A percentile compares a stretch with the other conserved stretches of the same genome.
Evolutionary conservation across 2,329 filamentous ascomycete genomes (phyloP).

Genomic region (Penicillium nordicum): DNA sequence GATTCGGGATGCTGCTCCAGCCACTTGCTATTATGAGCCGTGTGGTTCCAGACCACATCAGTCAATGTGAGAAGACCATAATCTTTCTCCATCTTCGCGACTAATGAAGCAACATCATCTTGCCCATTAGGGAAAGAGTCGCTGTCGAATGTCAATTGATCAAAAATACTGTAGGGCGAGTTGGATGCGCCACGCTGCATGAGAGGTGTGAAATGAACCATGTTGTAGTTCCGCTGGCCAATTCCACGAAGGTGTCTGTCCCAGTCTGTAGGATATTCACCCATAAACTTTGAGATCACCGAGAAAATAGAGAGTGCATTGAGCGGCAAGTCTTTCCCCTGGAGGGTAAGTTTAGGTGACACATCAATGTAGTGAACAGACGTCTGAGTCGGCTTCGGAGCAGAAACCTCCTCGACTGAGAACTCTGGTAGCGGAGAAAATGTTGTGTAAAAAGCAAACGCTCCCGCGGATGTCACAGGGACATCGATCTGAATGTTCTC

Average conservation of each 20-base stretch:
- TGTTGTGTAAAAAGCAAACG: constrained; percentile 91
- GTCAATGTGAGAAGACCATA: constrained; percentile 84
- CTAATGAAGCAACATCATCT: constrained; percentile 71
- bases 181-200: constrained; percentile 87
- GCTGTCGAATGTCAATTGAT: constrained; percentile 85
- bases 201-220: constrained; percentile 96
- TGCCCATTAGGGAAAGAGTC: constrained; percentile 80
- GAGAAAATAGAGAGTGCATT: constrained; percentile 90
- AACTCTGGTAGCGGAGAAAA: constrained; percentile 83
- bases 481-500: constrained; percentile 86
- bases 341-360: constrained; percentile 72
- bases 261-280: constrained; percentile 85
- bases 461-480: constrained; percentile 75
- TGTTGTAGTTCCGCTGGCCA: constrained; percentile 90
- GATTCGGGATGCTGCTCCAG: constrained; percentile 90
- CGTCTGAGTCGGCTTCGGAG: constrained; percentile 62
- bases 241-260: constrained; percentile 84
- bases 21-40: constrained; percentile 93
- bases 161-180: constrained; percentile 93
- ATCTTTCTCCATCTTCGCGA: constrained; percentile 76
- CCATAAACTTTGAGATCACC: constrained; percentile 97
- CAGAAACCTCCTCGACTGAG: constrained; percentile 53
- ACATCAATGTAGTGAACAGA: constrained; percentile 90
- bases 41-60: constrained; percentile 98
- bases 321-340: constrained; percentile 71